phyloP scores from a whole-genome alignment of 257 asterid species.

The Paulownia fortunei region DNA sequence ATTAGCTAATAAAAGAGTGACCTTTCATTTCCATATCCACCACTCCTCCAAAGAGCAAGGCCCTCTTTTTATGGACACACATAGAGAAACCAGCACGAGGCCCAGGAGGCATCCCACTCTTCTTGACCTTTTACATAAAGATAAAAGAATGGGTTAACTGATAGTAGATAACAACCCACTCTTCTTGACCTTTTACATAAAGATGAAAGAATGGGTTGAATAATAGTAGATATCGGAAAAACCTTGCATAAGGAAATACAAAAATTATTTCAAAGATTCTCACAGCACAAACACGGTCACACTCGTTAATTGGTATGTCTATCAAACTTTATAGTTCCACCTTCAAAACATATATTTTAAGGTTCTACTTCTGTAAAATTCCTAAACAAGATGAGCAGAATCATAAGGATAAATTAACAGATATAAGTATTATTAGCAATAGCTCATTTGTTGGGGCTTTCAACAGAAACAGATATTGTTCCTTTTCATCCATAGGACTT shows the following conservation, averaged over 20 bases:
- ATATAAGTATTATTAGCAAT: background rate
- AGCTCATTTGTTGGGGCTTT: background rate
- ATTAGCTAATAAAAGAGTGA: constrained; percentile 30
- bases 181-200: constrained; percentile 74
- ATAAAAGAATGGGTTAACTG: constrained; percentile 21
- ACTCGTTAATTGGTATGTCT: background rate
- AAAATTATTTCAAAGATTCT: constrained; percentile 5
- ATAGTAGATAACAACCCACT: constrained; percentile 49
- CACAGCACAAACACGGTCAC: background rate
- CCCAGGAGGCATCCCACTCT: constrained; percentile 97
- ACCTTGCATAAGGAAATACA: background rate
- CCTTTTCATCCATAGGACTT: constrained; percentile 9
- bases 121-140: constrained; percentile 71
- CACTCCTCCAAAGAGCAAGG: constrained; percentile 95
- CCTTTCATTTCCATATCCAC: constrained; percentile 99
- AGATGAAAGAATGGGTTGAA: constrained; percentile 22
- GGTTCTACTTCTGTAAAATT: background rate
- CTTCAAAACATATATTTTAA: background rate
- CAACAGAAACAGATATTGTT: constrained; percentile 20
- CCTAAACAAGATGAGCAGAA: background rate
- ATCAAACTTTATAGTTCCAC: constrained; percentile 2
- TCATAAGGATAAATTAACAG: background rate
- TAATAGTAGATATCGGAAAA: background rate
- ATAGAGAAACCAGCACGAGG: constrained; percentile 97
- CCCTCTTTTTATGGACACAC: constrained; percentile 94